Evolutionary conservation across 2,329 filamentous ascomycete genomes (phyloP).

Genomic region (Rugonectria rugulosa): DNA sequence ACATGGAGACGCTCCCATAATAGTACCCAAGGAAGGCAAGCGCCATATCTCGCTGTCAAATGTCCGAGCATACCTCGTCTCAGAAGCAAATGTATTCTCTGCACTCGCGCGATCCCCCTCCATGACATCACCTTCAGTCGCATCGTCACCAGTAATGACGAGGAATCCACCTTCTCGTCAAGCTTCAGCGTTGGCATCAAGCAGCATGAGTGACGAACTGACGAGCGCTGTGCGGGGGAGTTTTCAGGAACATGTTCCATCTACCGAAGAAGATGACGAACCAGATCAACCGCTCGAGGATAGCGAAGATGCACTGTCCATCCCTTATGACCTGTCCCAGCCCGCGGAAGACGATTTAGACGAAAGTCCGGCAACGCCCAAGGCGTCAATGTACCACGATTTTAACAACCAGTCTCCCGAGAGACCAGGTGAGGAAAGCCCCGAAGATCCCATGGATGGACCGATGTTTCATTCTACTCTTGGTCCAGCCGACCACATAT

Average conservation of each 20-base stretch:
- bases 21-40: constrained; percentile 67
- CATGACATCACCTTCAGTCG: constrained; percentile 50
- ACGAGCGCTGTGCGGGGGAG: constrained; percentile 37
- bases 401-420: constrained; percentile 37
- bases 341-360: constrained; percentile 48
- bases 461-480: constrained; percentile 42
- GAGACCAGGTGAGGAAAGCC: constrained; percentile 34
- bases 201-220: constrained; percentile 37
- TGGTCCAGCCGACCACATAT: constrained; percentile 19
- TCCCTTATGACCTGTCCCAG: constrained; percentile 60
- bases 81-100: constrained; percentile 72
- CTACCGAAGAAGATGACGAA: constrained; percentile 33
- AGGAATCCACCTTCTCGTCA: constrained; percentile 46
- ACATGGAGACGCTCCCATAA: constrained; percentile 43
- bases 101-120: constrained; percentile 65
- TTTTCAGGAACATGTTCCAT: constrained; percentile 36
- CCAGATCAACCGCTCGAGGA: constrained; percentile 48
- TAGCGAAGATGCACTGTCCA: constrained; percentile 64
- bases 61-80: constrained; percentile 70
- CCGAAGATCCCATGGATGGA: constrained; percentile 33
- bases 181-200: constrained; percentile 39
- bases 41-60: constrained; percentile 69
- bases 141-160: constrained; percentile 61
- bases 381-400: constrained; percentile 57
- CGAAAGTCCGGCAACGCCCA: constrained; percentile 58